Evolutionary conservation across 116 monocot genomes (phyloP).

Genomic region (Trichopus zeylanicus): DNA sequence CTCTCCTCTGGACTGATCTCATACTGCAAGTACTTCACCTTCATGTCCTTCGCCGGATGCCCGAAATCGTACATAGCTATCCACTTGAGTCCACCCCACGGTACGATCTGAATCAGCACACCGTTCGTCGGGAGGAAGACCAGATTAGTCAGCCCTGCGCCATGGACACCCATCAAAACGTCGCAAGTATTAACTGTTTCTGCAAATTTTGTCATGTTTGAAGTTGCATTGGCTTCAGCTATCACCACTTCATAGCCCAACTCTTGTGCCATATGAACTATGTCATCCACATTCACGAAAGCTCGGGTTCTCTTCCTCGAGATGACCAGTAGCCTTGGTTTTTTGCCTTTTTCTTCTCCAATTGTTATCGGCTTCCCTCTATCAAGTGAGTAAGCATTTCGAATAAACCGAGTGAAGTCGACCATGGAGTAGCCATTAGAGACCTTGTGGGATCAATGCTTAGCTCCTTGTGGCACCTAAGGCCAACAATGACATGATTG

Average conservation of each 20-base stretch:
- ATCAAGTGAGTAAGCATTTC: conserved; percentile 21
- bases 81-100: conserved; percentile 44
- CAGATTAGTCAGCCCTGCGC: conserved; percentile 56
- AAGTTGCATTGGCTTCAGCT: conserved; percentile 14
- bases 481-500: conserved; percentile 24
- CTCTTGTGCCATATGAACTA: conserved; percentile 27
- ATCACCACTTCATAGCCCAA: conserved; percentile 29
- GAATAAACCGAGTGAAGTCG: conserved; percentile 36
- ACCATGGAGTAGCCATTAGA: conserved; percentile 34
- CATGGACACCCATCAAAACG: conserved; percentile 69
- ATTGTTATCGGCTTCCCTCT: conserved; percentile 18
- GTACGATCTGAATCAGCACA: conserved; percentile 50
- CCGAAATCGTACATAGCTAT: conserved; percentile 30
- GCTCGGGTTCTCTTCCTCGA: conserved; percentile 32
- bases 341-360: conserved; percentile 7
- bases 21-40: conserved; percentile 50
- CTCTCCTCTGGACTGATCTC: conserved; percentile 44
- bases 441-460: conserved; percentile 27
- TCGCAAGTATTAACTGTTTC: conserved; percentile 45
- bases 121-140: conserved; percentile 41
- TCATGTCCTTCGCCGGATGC: conserved; percentile 23
- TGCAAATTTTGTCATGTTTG: conserved; percentile 16
- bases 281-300: conserved; percentile 30
- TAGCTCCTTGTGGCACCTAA: conserved; percentile 38
- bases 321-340: conserved; percentile 48